Percentiles rank a stretch among this genome's conserved stretches.
Conservation (phyloP, 257 asterid species). For the Salvia hispanica region DNA sequence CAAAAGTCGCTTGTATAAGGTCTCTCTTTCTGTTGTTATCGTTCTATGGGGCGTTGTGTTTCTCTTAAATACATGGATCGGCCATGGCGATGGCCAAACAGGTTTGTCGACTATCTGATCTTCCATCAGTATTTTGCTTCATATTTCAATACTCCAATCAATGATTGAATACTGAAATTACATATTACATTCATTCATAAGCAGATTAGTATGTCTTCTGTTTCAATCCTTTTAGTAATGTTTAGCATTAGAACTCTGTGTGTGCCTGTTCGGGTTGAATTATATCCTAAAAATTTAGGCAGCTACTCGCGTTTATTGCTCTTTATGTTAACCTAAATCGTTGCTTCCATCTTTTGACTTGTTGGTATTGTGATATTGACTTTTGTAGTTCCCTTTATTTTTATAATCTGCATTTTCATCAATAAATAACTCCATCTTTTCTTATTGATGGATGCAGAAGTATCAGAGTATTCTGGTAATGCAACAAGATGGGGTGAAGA, state of each 20-base stretch:
- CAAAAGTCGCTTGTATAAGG: constrained; percentile 55
- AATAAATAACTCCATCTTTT: constrained; percentile 21
- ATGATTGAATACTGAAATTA: neutral
- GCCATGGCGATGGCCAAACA: constrained; percentile 65
- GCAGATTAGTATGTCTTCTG: neutral
- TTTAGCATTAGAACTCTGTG: neutral
- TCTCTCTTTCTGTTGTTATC: constrained; percentile 62
- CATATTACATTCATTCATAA: neutral
- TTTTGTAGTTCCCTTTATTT: constrained; percentile 2
- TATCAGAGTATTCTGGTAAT: constrained; percentile 46
- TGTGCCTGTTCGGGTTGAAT: neutral
- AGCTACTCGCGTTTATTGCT: neutral
- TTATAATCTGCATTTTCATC: constrained; percentile 12
- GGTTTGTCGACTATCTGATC: constrained; percentile 51
- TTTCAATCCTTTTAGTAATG: neutral
- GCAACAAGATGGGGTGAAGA: constrained; percentile 49
- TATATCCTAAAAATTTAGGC: neutral
- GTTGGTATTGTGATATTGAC: neutral
- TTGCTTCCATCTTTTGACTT: neutral
- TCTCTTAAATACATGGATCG: constrained; percentile 73
- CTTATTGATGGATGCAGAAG: constrained; percentile 45
- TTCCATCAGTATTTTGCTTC: neutral
- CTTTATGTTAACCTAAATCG: neutral
- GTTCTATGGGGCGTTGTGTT: constrained; percentile 78
- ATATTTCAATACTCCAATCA: neutral